phyloP scores from a whole-genome alignment of 768 basidiomycete genomes.

The Tremella fuciformis region DNA sequence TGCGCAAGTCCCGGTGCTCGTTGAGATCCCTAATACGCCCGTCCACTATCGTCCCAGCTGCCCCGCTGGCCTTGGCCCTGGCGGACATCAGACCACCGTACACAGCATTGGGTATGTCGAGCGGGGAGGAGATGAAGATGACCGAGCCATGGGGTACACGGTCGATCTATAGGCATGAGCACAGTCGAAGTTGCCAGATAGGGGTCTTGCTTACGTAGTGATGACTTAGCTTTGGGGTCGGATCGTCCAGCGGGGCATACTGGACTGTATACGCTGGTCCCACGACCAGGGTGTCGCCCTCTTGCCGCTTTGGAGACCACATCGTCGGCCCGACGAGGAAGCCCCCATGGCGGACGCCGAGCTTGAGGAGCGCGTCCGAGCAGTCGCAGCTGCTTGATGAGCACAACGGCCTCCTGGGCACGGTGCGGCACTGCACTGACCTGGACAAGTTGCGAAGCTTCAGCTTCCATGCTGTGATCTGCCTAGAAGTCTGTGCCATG shows the following conservation, averaged over 20 bases:
- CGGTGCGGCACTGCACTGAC: no score
- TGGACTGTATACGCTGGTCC: conserved; percentile 82
- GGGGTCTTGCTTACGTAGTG: conserved; percentile 9
- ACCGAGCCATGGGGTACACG: conserved; percentile 2
- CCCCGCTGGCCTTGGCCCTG: conserved; percentile 71
- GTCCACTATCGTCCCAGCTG: conserved; percentile 68
- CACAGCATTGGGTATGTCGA: conserved; percentile 60
- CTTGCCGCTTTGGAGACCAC: conserved; percentile 56
- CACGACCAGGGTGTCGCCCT: conserved; percentile 57
- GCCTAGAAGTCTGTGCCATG: no score
- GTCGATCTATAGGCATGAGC: conserved; percentile 7
- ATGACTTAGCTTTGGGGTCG: not conserved
- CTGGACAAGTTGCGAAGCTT: no score
- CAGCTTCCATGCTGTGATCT: no score
- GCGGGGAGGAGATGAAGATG: conserved; percentile 9
- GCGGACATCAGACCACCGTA: conserved; percentile 93
- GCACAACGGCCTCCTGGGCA: no score
- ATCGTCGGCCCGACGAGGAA: conserved; percentile 70
- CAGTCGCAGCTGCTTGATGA: conserved; percentile 15
- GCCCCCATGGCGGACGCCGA: conserved; percentile 68
- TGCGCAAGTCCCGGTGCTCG: conserved; percentile 67
- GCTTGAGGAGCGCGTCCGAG: conserved; percentile 81
- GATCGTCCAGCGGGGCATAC: conserved; percentile 1
- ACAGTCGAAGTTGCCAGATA: no score
- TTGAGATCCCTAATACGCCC: conserved; percentile 73